These are phyloP conservation scores for Colletotrichum cordylinicola DNA, from an alignment of 2,329 filamentous ascomycete genomes.

Conservation along the genomic window DNA sequence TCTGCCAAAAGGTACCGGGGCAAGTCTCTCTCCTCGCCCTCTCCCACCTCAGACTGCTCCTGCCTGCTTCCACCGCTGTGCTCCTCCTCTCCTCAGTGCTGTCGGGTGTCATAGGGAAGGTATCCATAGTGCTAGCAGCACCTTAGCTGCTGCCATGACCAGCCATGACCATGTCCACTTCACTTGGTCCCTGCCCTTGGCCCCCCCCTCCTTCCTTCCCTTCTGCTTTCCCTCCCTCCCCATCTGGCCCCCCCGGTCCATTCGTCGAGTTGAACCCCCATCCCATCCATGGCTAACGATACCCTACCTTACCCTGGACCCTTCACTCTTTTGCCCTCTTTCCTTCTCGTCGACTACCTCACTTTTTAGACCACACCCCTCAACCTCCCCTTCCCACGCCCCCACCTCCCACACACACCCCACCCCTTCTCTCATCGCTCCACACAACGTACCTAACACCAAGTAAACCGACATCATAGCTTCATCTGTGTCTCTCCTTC, in stretches of 20 bases:
- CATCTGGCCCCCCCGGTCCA: background rate
- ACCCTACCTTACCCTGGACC: constrained; percentile 12
- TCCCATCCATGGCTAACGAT: background rate
- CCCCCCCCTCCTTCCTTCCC: background rate
- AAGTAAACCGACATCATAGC: constrained; percentile 26
- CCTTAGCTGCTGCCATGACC: background rate
- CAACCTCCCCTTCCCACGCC: background rate
- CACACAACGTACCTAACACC: constrained; percentile 21
- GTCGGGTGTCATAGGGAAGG: background rate
- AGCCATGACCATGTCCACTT: background rate
- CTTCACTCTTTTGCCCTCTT: constrained; percentile 8
- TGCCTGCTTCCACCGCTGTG: background rate
- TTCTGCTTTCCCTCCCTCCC: background rate
- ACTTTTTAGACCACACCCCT: background rate
- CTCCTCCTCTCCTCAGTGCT: background rate
- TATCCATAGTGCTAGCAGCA: background rate
- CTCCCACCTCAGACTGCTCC: background rate
- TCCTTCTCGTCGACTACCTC: background rate
- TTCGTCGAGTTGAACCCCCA: background rate
- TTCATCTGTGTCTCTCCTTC: constrained; percentile 23
- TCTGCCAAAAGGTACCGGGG: too few species aligned
- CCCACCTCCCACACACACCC: background rate
- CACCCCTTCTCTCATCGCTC: constrained; percentile 9
- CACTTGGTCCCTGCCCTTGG: background rate
- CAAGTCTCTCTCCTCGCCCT: background rate